Percentiles rank a stretch among this genome's conserved stretches.
Conservation (phyloP, 352 stramenopile species). For the Phytophthora podocarpi region DNA sequence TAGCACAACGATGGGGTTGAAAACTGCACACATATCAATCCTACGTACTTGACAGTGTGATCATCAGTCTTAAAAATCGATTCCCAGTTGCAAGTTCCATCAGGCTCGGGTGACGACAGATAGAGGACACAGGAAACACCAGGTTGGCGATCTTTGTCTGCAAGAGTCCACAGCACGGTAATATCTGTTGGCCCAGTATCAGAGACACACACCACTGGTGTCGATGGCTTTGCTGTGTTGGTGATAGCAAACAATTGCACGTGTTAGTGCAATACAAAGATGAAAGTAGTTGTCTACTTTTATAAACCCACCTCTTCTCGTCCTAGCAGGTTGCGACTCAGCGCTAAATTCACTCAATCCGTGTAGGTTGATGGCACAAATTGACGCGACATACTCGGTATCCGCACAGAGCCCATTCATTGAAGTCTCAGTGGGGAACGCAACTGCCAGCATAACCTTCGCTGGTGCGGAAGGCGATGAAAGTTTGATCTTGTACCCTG, state of each 20-base stretch:
- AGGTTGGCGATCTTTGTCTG: conserved; percentile 14
- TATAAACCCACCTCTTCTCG: conserved; percentile 30
- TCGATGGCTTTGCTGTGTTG: conserved; percentile 20
- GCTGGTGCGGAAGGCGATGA: neutral
- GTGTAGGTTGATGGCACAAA: conserved; percentile 64
- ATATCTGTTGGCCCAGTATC: conserved; percentile 11
- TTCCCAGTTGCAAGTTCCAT: conserved; percentile 29
- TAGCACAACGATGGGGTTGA: neutral
- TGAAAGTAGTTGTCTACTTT: neutral
- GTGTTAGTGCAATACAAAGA: no score
- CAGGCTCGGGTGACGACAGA: conserved; percentile 21
- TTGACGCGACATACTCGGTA: conserved; percentile 47
- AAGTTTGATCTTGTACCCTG: conserved; percentile 67
- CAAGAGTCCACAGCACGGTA: conserved; percentile 24
- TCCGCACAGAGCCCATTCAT: conserved; percentile 42
- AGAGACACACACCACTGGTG: conserved; percentile 15
- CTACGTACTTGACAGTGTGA: conserved; percentile 20
- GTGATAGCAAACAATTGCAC: no score
- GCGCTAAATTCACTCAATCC: conserved; percentile 60
- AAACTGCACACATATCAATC: neutral
- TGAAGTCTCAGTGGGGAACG: conserved; percentile 31
- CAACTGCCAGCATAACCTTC: conserved; percentile 35
- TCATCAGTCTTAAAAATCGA: conserved; percentile 20
- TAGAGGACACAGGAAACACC: conserved; percentile 24
- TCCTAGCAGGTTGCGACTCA: conserved; percentile 34